A percentile compares a stretch with the other conserved stretches of the same genome.
These are phyloP conservation scores for Aspergillus neotritici DNA, from an alignment of 2,329 filamentous ascomycete species.

Conservation along the genomic window DNA sequence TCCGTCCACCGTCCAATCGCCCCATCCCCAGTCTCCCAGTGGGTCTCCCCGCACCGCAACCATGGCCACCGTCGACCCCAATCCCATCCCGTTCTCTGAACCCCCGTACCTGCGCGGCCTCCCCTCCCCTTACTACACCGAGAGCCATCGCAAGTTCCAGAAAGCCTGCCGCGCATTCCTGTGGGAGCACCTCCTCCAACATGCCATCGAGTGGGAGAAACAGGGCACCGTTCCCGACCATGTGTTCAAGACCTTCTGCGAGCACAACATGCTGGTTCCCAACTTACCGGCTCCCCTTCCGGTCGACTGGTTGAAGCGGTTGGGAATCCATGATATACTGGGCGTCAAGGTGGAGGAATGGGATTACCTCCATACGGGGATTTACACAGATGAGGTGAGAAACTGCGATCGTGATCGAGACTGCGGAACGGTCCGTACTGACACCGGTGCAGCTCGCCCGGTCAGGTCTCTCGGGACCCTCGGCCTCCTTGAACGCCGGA, in stretches of 20 bases:
- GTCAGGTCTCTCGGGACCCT: slow-evolving; percentile 59
- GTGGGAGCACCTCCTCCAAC: slow-evolving; percentile 54
- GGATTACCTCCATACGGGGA: slow-evolving; percentile 64
- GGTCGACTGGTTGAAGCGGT: slow-evolving; percentile 58
- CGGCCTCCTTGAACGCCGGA: slow-evolving; percentile 62
- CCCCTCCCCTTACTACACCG: slow-evolving; percentile 65
- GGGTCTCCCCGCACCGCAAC: background rate
- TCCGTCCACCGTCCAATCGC: too few relatives aligned
- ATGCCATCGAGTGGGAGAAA: slow-evolving; percentile 66
- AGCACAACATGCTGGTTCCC: slow-evolving; percentile 64
- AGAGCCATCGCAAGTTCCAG: slow-evolving; percentile 62
- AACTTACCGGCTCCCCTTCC: slow-evolving; percentile 64
- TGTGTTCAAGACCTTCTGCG: slow-evolving; percentile 60
- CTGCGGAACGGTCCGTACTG: background rate
- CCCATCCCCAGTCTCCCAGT: too few relatives aligned
- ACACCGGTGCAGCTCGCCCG: slow-evolving; percentile 50
- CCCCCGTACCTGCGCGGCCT: slow-evolving; percentile 65
- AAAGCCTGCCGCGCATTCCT: slow-evolving; percentile 62
- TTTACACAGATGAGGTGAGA: slow-evolving; percentile 61
- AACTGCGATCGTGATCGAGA: background rate
- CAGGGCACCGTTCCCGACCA: slow-evolving; percentile 58
- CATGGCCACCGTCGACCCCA: slow-evolving; percentile 3
- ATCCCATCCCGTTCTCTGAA: slow-evolving; percentile 61
- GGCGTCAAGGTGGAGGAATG: slow-evolving; percentile 67
- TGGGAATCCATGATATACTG: slow-evolving; percentile 62